Conservation (phyloP, 768 basidiomycete genomes). For the Pisolithus sp. region DNA sequence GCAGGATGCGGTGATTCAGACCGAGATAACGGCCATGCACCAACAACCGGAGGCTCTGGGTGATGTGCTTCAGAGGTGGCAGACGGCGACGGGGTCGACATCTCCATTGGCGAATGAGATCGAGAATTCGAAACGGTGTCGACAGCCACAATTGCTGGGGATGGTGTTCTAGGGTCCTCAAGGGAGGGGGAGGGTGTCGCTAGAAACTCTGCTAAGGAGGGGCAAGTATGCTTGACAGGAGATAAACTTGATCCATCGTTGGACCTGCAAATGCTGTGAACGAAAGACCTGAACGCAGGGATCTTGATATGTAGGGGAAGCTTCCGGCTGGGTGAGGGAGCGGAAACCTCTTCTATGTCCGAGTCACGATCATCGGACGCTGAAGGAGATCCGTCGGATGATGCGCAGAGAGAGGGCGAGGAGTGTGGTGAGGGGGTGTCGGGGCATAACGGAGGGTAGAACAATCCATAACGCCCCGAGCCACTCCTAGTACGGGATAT, state of each 20-base stretch:
- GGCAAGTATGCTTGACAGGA: constrained; percentile 5
- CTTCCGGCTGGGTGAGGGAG: constrained; percentile 11
- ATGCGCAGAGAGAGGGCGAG: constrained; percentile 38
- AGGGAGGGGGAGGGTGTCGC: constrained; percentile 3
- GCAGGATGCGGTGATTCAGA: constrained; percentile 25
- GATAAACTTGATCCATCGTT: constrained; percentile 7
- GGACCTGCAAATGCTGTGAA: constrained; percentile 21
- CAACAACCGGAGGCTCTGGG: constrained; percentile 35
- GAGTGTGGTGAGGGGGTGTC: constrained; percentile 23
- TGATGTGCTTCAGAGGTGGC: constrained; percentile 13
- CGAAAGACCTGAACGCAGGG: constrained; percentile 26
- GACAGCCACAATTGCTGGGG: constrained; percentile 14
- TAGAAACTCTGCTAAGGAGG: constrained; percentile 9
- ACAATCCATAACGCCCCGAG: constrained; percentile 62
- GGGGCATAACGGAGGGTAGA: constrained; percentile 25
- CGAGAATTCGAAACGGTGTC: constrained; percentile 24
- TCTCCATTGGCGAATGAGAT: constrained; percentile 44
- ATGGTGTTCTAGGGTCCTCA: constrained; percentile 3
- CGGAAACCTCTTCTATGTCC: constrained; percentile 45
- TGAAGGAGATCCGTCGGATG: constrained; percentile 27
- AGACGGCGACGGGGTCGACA: constrained; percentile 35
- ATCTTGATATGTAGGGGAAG: constrained; percentile 21
- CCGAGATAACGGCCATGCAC: constrained; percentile 38
- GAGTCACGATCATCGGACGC: constrained; percentile 36
- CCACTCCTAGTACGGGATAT: constrained; percentile 23